These are phyloP conservation scores for Mucor lusitanicus DNA, from an alignment of 371 early-diverging fungal species.

Conservation along the genomic window DNA sequence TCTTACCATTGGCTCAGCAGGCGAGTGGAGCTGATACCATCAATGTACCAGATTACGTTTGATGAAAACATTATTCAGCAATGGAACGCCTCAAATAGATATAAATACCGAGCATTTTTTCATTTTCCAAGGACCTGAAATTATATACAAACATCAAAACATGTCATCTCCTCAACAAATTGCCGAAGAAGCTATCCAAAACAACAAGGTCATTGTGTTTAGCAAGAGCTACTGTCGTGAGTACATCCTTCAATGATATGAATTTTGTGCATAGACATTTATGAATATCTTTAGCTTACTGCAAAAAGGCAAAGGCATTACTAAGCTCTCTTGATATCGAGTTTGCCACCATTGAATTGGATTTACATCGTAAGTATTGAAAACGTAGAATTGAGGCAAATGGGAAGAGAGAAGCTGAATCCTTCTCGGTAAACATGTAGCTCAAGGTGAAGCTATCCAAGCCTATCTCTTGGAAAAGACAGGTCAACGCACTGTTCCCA, in stretches of 20 bases:
- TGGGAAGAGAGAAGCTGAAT: no score
- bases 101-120: not conserved
- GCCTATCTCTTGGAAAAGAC: constrained; percentile 62
- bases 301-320: constrained; percentile 64
- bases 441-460: constrained; percentile 75
- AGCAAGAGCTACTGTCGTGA: constrained; percentile 81
- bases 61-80: not conserved
- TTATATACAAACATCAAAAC: not conserved
- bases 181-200: constrained; percentile 9
- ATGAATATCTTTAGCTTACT: constrained; percentile 54
- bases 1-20: not conserved
- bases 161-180: constrained; percentile 4
- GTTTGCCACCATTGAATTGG: constrained; percentile 55
- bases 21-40: not conserved
- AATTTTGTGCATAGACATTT: not conserved
- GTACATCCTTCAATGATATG: no score
- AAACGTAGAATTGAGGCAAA: no score
- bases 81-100: not conserved
- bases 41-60: not conserved
- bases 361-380: constrained; percentile 26
- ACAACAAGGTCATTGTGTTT: constrained; percentile 54
- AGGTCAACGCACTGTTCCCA: constrained; percentile 86
- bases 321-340: constrained; percentile 42
- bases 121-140: not conserved
- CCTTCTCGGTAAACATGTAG: no score